Percentiles rank a stretch among this genome's conserved stretches.
Evolutionary conservation across 371 early-diverging fungal genomes (phyloP).

Genomic region (Chytridiales sp.): DNA sequence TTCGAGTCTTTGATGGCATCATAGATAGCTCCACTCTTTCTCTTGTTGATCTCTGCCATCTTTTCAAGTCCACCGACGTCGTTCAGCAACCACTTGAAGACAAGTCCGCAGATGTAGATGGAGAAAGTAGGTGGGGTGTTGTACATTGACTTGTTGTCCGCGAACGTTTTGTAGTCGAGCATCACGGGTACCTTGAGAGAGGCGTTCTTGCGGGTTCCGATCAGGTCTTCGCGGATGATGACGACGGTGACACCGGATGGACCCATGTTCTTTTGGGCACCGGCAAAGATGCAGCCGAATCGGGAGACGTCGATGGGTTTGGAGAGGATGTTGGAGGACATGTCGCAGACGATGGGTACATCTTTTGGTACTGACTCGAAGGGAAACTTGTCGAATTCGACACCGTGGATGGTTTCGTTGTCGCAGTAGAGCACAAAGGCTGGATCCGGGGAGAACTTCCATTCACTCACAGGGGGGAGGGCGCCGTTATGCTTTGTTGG

Average conservation of each 20-base stretch:
- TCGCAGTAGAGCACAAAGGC: slow-evolving; percentile 94
- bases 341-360: slow-evolving; percentile 91
- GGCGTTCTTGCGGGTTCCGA: slow-evolving; percentile 49
- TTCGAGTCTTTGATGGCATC: slow-evolving; percentile 61
- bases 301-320: slow-evolving; percentile 78
- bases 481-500: slow-evolving; percentile 29
- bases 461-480: slow-evolving; percentile 50
- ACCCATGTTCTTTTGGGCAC: slow-evolving; percentile 98
- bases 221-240: slow-evolving; percentile 85
- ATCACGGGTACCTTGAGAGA: slow-evolving; percentile 69
- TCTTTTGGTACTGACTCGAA: slow-evolving; percentile 40
- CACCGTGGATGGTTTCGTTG: slow-evolving; percentile 97
- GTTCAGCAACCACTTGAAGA: slow-evolving; percentile 73
- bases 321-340: slow-evolving; percentile 91
- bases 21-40: slow-evolving; percentile 74
- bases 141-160: slow-evolving; percentile 82
- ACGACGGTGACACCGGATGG: slow-evolving; percentile 90
- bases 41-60: slow-evolving; percentile 61
- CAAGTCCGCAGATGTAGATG: slow-evolving; percentile 89
- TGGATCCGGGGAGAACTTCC: slow-evolving; percentile 69
- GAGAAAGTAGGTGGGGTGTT: slow-evolving; percentile 95
- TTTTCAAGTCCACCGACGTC: slow-evolving; percentile 74
- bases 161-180: slow-evolving; percentile 83
- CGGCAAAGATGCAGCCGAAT: slow-evolving; percentile 88
- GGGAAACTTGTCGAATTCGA: slow-evolving; percentile 64